These are phyloP conservation scores for Botrytis hyacinthi DNA, from an alignment of 2,329 filamentous ascomycete genomes.

Conservation along the genomic window DNA sequence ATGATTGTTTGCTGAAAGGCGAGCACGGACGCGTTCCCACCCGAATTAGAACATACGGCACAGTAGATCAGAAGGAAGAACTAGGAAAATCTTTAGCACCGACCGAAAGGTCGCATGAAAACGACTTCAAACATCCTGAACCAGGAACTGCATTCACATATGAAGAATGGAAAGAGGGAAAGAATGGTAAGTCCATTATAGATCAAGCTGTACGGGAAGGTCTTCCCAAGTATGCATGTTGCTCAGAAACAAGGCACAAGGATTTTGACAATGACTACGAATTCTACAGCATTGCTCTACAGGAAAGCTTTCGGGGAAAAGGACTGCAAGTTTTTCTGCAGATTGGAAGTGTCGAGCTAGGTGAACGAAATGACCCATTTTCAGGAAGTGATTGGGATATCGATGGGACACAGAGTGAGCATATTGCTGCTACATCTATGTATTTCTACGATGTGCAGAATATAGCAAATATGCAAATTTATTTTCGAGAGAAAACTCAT, in stretches of 20 bases:
- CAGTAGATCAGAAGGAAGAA: background rate
- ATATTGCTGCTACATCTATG: background rate
- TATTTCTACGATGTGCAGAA: background rate
- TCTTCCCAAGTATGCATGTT: background rate
- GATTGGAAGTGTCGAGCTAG: background rate
- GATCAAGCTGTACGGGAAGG: background rate
- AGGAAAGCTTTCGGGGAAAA: background rate
- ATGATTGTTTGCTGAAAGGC: background rate
- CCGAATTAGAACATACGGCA: background rate
- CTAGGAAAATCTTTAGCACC: background rate
- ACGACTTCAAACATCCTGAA: background rate
- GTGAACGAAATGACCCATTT: background rate
- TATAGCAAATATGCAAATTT: background rate
- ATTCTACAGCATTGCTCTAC: background rate
- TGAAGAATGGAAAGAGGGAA: background rate
- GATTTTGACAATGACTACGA: background rate
- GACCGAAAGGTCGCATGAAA: background rate
- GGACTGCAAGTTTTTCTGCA: background rate
- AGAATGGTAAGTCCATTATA: background rate
- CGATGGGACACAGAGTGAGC: background rate
- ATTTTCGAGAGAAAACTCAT: background rate
- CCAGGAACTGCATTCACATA: background rate
- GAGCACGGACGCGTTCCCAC: background rate
- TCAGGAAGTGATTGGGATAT: background rate
- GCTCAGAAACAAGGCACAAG: background rate